Evolutionary conservation across 2,329 filamentous ascomycete genomes (phyloP).

Genomic region (Aspergillus sergii): DNA sequence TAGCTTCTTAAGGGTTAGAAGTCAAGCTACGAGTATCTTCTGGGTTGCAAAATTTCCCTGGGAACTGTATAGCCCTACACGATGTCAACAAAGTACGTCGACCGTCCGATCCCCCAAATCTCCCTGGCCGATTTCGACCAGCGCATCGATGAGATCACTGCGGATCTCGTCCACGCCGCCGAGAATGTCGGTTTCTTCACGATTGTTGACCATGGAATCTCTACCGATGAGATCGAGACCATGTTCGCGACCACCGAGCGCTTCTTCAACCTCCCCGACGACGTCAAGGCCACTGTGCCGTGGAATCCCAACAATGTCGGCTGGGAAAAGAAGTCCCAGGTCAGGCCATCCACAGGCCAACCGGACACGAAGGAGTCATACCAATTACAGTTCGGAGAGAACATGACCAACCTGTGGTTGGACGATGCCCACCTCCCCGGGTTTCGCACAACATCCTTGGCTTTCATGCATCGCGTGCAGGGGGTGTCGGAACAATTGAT

Average conservation of each 20-base stretch:
- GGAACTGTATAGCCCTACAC: background rate
- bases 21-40: background rate
- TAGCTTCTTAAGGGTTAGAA: background rate
- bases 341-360: conserved; percentile 61
- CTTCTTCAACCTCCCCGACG: conserved; percentile 59
- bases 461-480: conserved; percentile 60
- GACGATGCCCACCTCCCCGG: conserved; percentile 50
- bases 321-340: conserved; percentile 62
- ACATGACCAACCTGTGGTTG: conserved; percentile 58
- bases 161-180: conserved; percentile 55
- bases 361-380: conserved; percentile 65
- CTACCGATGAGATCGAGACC: conserved; percentile 50
- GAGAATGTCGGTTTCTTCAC: conserved; percentile 65
- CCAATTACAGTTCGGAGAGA: conserved; percentile 63
- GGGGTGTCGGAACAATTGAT: conserved; percentile 50
- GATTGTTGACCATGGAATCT: conserved; percentile 59
- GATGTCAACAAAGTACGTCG: conserved; percentile 41
- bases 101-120: conserved; percentile 53
- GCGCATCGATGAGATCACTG: conserved; percentile 57
- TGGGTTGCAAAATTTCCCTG: no score
- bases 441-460: conserved; percentile 49
- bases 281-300: conserved; percentile 56
- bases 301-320: conserved; percentile 60
- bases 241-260: conserved; percentile 55
- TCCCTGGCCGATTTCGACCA: conserved; percentile 57